Base-by-base conservation (phyloP, 2,329 filamentous ascomycete species). In the Alternaria arborescens region DNA sequence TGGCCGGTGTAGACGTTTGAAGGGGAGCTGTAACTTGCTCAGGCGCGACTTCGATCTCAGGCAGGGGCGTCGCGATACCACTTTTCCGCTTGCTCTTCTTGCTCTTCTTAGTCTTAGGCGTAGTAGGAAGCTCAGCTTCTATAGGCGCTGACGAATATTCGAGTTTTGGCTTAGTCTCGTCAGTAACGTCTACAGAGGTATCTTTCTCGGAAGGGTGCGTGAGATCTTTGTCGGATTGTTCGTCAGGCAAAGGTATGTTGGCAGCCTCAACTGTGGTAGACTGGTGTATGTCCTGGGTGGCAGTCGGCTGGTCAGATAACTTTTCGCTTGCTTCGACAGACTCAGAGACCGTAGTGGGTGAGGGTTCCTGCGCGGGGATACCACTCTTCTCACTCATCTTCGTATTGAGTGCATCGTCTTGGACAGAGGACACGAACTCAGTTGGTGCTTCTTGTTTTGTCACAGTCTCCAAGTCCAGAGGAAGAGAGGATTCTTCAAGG, bases 311-410 rank as follows among this genome's bases (percentile, higher is more conserved):
- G 7, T 42, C 5, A 26, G 10, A 16, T 12, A 24, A 12, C 12
- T 42, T 24, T 1, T 42, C 40, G 12, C 20, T 16, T 42, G 12
- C 40, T 5, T 14, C 12, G 22, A 47, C 10, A 42, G 41, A 40
- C 5, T 47, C 55, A 8, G 54, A 12, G 22, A 54, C 40, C 24
- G 58, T 16, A 11, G 42, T 28, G 36, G 52, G 48, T 40, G 55
- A 48, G 28, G 60, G 24, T 34, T 64, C 60, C 26, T 47, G 26
- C 14, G 59, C 66, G n/a, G 61, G 52, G 6, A 55, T 22, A 30
- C 59, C 64, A 26, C 59, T 71, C 58, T 65, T 67, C 36, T 44
- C 58, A 26, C 56, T 70, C 69, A 52, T 36, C 55, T 73, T 73
- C 20, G 66, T 68, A 51, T 64, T 67, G 1, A 62, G 32, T 10